Evolutionary conservation across 2,329 filamentous ascomycete genomes (phyloP).

Genomic region (Trichoderma sp.): DNA sequence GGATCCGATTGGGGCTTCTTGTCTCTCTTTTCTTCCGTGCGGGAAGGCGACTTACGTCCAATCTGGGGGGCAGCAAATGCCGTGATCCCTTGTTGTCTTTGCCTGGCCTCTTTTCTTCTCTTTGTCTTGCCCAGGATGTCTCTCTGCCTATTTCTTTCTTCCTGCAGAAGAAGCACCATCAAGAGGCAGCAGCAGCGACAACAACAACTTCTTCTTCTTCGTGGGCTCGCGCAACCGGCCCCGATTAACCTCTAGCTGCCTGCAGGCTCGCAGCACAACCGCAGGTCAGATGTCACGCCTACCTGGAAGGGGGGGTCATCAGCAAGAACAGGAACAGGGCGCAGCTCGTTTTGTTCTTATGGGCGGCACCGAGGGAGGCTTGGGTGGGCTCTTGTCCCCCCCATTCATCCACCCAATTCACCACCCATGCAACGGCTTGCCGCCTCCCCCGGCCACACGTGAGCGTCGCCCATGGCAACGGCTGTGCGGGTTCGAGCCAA

Average conservation of each 20-base stretch:
- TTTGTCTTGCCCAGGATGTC: background rate
- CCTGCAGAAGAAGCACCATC: too few species aligned
- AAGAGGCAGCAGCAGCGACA: too few species aligned
- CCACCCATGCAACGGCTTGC: background rate
- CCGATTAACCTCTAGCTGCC: background rate
- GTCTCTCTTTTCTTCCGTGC: too few species aligned
- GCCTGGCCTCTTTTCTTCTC: background rate
- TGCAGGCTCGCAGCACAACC: background rate
- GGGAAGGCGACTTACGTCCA: background rate
- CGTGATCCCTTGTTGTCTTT: background rate
- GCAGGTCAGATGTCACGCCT: background rate
- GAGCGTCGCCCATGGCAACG: constrained; percentile 8
- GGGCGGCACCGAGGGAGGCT: background rate
- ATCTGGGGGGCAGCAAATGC: background rate
- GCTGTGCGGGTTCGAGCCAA: background rate
- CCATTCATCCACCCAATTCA: too few species aligned
- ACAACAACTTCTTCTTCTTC: too few species aligned
- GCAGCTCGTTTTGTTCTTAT: constrained; percentile 25
- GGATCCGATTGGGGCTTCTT: too few species aligned
- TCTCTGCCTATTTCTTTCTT: background rate
- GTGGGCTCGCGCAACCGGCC: too few species aligned
- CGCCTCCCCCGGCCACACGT: constrained; percentile 10
- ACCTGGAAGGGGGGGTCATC: background rate
- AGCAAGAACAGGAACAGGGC: background rate
- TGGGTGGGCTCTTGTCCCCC: too few species aligned